Conservation (phyloP, 192 early-diverging fungal species). For the Diversispora epigaea region DNA sequence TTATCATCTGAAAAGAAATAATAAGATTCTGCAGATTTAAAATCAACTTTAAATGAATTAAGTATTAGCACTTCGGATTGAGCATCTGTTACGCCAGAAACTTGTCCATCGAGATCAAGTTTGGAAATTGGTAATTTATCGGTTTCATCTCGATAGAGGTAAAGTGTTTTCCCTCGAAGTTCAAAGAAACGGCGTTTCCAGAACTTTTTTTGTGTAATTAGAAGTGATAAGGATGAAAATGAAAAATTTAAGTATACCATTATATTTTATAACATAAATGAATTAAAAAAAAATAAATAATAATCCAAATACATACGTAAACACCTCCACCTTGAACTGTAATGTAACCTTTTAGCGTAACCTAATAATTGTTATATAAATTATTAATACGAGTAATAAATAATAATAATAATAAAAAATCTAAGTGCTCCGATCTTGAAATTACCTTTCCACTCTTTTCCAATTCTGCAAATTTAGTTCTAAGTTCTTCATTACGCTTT, state of each 20-base stretch:
- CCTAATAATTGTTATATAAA: constrained; percentile 11
- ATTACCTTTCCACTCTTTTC: constrained; percentile 46
- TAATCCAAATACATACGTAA: constrained; percentile 23
- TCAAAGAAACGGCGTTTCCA: constrained; percentile 63
- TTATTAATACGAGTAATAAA: constrained; percentile 29
- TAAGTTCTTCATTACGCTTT: constrained; percentile 36
- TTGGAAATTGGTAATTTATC: constrained; percentile 42
- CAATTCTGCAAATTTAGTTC: constrained; percentile 32
- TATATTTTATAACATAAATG: neutral
- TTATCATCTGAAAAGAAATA: constrained; percentile 52
- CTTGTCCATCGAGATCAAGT: constrained; percentile 43
- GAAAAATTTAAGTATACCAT: neutral
- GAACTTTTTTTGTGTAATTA: constrained; percentile 38
- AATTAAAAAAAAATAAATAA: neutral
- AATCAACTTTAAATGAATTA: constrained; percentile 52
- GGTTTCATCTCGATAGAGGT: constrained; percentile 51
- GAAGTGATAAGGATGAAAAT: neutral
- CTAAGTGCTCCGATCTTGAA: neutral
- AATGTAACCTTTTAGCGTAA: constrained; percentile 42
- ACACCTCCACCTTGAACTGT: constrained; percentile 48
- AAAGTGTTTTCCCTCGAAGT: constrained; percentile 50
- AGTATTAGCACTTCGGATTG: constrained; percentile 52
- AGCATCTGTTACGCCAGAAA: constrained; percentile 43
- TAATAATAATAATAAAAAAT: constrained; percentile 3
- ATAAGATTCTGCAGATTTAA: constrained; percentile 43